Base-by-base conservation (phyloP, 768 basidiomycete genomes). In the Lentinus tigrinus region DNA sequence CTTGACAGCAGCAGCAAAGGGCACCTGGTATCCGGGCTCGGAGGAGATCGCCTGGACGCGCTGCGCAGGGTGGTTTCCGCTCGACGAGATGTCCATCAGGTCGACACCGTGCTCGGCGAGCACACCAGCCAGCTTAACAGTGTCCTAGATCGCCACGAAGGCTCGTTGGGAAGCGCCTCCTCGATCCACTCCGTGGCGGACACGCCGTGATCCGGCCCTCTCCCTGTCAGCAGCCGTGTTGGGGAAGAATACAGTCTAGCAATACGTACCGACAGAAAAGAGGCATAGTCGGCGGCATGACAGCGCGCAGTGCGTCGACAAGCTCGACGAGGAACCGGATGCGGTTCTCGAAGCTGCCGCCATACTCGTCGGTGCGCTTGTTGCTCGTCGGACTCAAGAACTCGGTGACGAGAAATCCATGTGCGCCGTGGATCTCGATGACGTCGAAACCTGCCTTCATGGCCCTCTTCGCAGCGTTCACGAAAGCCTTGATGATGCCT, bases 231-330 rank as follows among this genome's bases (percentile, higher is more conserved):
- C n/a, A n/a, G n/a, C n/a, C n/a, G n/a, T n/a, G n/a, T n/a, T n/a
- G n/a, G n/a, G n/a, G n/a, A n/a, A n/a, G n/a, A n/a, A n/a, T n/a
- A n/a, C n/a, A n/a, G n/a, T n/a, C n/a, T n/a, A n/a, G n/a, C n/a
- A n/a, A n/a, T n/a, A n/a, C n/a, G n/a, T n/a, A n/a, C n/a, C n/a
- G 84, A 55, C 87, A 75, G 72, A 93, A 91, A 13, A 94, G 71
- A 0, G 92, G 89, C 77, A 82, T 85, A 10, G 76, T 71, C 4
- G 75, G 68, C 0, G 85, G 82, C 63, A 89, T 87, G 17, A 77
- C 75, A 26, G 74, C 76, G 8, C 90, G 79, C 1, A 90, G 72
- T 4, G 83, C 83, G 52, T 87, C 83, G 13, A 85, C 80, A 44
- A 90, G 74, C 67, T 89, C 83, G 11, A 88, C 66, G 3, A 78